Base-by-base conservation (phyloP, 306 rosid genomes). In the Pterocarpus macrocarpus region DNA sequence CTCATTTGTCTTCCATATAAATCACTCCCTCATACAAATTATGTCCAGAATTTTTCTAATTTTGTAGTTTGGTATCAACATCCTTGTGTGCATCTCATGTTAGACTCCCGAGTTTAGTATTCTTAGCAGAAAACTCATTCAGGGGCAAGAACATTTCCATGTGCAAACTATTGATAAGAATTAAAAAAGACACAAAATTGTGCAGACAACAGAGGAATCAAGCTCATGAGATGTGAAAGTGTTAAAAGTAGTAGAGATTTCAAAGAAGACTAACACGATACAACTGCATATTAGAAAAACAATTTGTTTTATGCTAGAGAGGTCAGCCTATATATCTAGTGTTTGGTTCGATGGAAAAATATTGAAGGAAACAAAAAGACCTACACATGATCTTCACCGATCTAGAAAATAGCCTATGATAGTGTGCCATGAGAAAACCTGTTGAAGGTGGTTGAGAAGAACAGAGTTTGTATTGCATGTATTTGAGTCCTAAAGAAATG, bases 31-130 rank as follows among this genome's bases (percentile, higher is more conserved):
- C 28, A 63, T 50, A 13, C 58, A 49, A 62, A 63, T 66, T 39
- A 71, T 71, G 38, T 50, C 63, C 56, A 62, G 39, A 13, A 61
- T 57, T 45, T 38, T 13, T 61, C 22, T 52, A 35, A 74, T 80
- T 80, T 63, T 28, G 7, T 36, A 22, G 66, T 80, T 63, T 49
- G 74, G 30, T 12, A 71, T 72, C 36, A 71, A 72, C 15, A 39
- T 64, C 49, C 22, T 50, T 50, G 49, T 47, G 77, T 62, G 72
- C 49, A 80, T 38, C 45, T 63, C 17, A 71, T 38, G n/a, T 14
- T 15, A 77, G 56, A 77, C 38, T 39, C 44, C 74, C 11, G 8
- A 49, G 81, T 52, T 77, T 52, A 28, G 22, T 14, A 65, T 65
- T 22, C 66, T 36, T 65, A 28, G 65, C 13, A 66, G 53, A 52